Conservation (phyloP, 2,329 filamentous ascomycete genomes). For the Epicoccum nigrum region DNA sequence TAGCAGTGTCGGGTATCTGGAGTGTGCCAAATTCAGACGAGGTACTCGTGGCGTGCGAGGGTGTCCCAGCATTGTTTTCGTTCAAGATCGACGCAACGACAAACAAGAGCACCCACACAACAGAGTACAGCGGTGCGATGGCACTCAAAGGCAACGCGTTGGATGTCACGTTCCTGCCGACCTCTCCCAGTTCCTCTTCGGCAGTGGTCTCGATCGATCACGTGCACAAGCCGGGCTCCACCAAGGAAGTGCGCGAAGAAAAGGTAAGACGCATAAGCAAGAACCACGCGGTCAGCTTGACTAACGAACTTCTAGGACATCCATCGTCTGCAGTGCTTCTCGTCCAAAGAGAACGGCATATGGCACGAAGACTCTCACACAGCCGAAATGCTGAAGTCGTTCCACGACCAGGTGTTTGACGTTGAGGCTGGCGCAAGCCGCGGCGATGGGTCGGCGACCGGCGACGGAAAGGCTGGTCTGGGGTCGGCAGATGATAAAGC, state of each 20-base stretch:
- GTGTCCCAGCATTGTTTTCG: constrained; percentile 66
- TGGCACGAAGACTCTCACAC: constrained; percentile 33
- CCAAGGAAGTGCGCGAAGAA: constrained; percentile 44
- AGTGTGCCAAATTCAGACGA: constrained; percentile 38
- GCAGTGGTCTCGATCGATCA: constrained; percentile 61
- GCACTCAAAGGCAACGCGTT: constrained; percentile 70
- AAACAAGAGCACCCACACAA: constrained; percentile 50
- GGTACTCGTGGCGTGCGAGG: constrained; percentile 53
- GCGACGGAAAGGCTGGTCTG: constrained; percentile 16
- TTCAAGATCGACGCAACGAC: constrained; percentile 59
- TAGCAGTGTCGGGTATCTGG: constrained; percentile 62
- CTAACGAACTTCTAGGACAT: constrained; percentile 25
- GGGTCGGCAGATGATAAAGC: constrained; percentile 42
- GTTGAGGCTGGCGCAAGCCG: constrained; percentile 13
- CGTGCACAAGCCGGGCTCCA: constrained; percentile 59
- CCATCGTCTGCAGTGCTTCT: constrained; percentile 36
- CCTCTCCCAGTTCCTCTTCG: constrained; percentile 14
- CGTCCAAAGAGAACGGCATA: constrained; percentile 23
- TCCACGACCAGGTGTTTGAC: constrained; percentile 17
- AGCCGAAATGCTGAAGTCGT: constrained; percentile 24
- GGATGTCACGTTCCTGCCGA: constrained; percentile 52
- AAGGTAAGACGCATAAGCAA: constrained; percentile 30
- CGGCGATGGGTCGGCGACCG: constrained; percentile 21
- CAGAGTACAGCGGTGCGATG: constrained; percentile 46
- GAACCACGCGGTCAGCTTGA: background rate